Conservation (phyloP, 2,329 filamentous ascomycete genomes). For the Kalaharituber pfeilii region DNA sequence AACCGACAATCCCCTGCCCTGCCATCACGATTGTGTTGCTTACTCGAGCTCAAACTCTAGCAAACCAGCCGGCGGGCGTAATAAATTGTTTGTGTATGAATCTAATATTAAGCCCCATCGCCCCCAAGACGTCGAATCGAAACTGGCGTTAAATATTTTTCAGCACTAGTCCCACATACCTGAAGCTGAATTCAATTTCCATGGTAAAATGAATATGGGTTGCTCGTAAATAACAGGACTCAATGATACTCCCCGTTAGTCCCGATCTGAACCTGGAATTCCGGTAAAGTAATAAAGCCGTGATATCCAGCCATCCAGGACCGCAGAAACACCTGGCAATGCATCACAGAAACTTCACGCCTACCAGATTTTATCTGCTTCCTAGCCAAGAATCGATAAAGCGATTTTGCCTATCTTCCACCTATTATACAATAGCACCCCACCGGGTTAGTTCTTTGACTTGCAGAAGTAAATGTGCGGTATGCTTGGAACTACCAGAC, state of each 20-base stretch:
- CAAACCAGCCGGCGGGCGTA: no score
- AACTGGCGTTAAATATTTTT: no score
- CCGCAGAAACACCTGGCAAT: conserved; percentile 1
- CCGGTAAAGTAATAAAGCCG: neutral
- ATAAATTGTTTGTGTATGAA: no score
- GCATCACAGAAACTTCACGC: neutral
- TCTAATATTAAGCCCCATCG: no score
- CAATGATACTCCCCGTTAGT: neutral
- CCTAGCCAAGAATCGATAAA: neutral
- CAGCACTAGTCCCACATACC: no score
- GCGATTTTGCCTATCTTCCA: neutral
- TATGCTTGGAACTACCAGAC: neutral
- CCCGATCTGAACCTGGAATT: neutral
- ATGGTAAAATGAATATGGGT: no score
- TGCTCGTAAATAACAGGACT: no score
- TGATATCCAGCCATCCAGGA: neutral
- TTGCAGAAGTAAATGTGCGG: neutral
- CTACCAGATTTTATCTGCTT: neutral
- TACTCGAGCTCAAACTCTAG: neutral
- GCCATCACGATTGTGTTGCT: neutral
- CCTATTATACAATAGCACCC: neutral
- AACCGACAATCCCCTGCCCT: neutral
- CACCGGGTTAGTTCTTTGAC: neutral
- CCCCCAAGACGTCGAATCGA: no score
- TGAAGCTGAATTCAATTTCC: no score